A percentile compares a stretch with the other conserved stretches of the same genome.
These are phyloP conservation scores for Dysphania ambrosioides DNA, from an alignment of 148 eudicot genomes.

Conservation along the genomic window DNA sequence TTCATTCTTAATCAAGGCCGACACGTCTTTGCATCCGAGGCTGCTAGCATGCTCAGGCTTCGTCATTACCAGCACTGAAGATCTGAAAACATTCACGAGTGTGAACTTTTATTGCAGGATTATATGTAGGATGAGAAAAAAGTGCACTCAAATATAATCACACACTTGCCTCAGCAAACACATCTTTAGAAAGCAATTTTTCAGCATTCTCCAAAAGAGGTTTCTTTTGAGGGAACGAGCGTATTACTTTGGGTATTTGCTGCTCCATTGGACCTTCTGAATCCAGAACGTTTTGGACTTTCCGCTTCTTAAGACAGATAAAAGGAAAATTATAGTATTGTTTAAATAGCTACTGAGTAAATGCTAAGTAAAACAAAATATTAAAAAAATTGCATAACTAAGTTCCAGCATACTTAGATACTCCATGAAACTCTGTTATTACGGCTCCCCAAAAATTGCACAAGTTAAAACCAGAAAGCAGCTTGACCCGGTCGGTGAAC, in stretches of 20 bases:
- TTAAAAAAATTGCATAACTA: no score
- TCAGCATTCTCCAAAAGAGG: slow-evolving; percentile 39
- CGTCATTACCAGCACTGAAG: slow-evolving; percentile 6
- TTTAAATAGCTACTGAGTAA: neutral
- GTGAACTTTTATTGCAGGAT: neutral
- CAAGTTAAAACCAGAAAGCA: neutral
- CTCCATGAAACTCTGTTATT: neutral
- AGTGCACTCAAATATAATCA: neutral
- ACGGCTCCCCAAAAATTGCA: neutral
- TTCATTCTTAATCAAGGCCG: neutral
- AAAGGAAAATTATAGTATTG: neutral
- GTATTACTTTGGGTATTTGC: slow-evolving; percentile 42
- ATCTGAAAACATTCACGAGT: no score
- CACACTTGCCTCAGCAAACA: slow-evolving; percentile 44
- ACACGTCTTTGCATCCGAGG: neutral
- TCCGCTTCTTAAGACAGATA: slow-evolving; percentile 51
- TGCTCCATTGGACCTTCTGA: slow-evolving; percentile 31
- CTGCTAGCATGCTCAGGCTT: neutral
- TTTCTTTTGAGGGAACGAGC: slow-evolving; percentile 55
- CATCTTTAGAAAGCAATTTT: slow-evolving; percentile 51
- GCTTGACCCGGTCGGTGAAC: neutral
- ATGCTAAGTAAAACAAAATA: no score
- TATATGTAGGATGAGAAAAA: neutral
- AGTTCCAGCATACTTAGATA: neutral
- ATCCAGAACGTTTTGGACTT: slow-evolving; percentile 40